Percentiles rank a stretch among this genome's conserved stretches.
phyloP scores from a whole-genome alignment of 176 grass and related monocot genomes.

The Eragrostis nindensis region DNA sequence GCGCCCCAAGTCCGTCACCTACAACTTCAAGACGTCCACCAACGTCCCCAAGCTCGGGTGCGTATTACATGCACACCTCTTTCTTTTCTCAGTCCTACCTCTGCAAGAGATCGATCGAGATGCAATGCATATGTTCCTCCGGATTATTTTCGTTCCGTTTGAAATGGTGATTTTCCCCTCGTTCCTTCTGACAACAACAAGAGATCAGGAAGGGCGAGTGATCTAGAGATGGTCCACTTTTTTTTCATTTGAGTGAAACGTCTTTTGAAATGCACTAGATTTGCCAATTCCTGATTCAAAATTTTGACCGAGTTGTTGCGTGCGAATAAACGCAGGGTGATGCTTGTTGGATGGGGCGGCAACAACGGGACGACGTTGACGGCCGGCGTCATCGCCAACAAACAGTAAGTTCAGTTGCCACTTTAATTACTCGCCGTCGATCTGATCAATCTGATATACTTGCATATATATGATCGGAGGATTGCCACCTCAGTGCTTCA shows the following conservation, averaged over 20 bases:
- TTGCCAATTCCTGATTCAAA: not conserved
- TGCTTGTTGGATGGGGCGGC: slow-evolving; percentile 96
- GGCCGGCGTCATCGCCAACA: slow-evolving; percentile 93
- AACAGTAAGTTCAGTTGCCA: slow-evolving; percentile 57
- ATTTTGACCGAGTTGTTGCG: not conserved
- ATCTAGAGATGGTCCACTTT: not conserved
- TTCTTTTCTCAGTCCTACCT: no score
- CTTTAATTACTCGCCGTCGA: not conserved
- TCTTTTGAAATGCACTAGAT: not conserved
- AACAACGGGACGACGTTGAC: slow-evolving; percentile 94
- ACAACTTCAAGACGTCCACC: slow-evolving; percentile 83
- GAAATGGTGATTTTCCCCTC: not conserved
- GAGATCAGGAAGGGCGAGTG: not conserved
- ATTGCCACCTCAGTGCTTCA: not conserved
- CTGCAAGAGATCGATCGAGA: not conserved
- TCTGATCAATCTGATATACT: not conserved
- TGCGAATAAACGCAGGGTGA: slow-evolving; percentile 50
- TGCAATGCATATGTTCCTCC: not conserved
- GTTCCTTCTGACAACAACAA: not conserved
- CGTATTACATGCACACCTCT: not conserved
- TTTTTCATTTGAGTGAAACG: not conserved
- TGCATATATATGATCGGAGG: not conserved
- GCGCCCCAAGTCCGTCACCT: slow-evolving; percentile 69
- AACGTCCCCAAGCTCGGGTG: slow-evolving; percentile 84
- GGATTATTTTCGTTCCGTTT: not conserved